Base-by-base conservation (phyloP, 2,329 filamentous ascomycete genomes). In the Trichophyton mentagrophytes region DNA sequence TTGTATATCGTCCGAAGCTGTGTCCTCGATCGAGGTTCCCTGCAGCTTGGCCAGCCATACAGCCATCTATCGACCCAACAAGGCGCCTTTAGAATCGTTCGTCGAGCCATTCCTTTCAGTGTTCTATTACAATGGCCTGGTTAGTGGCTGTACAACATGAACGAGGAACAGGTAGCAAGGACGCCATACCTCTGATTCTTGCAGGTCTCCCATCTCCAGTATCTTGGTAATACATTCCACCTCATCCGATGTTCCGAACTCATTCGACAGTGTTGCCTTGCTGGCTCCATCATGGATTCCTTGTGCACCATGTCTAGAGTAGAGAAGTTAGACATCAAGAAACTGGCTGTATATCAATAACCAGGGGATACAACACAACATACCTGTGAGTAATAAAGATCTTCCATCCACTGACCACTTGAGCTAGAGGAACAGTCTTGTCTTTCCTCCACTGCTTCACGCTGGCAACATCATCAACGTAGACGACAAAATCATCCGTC, bases 331-430 rank as follows among this genome's bases (percentile, higher is more conserved):
- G 38, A 7, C 15, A 13, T 27, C 46, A 47, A 17, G 46, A 59
- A 44, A 4, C 47, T 60, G 58, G 27, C 59, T 61, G 3, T 57
- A 47, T 51, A 61, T 7, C n/a, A 44, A 30, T 30, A 30, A 30
- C 6, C 40, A 8, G 27, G 5, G 7, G 27, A 44, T 6, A 60
- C 61, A 58, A 44, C 60, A 36, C 62, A 65, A 79, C 88, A 78
- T 81, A 96, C 91, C 86, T 88, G 79, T 95, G 88, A 40, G 90
- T 95, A 49, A 87, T 79, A 70, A 96, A 95, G 70, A 99, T 80
- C 81, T 95, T 89, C 81, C 89, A 97, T 6, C 87, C 82, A 62
- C 86, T 89, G 61, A 97, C 82, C 61, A 99, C 91, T 69, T 96
- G 85, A 1, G 88, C 82, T 56, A 97, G 78, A 42, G 93, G 88